Conservation (phyloP, 495 filamentous ascomycete genomes). For the Neurospora sp. region DNA sequence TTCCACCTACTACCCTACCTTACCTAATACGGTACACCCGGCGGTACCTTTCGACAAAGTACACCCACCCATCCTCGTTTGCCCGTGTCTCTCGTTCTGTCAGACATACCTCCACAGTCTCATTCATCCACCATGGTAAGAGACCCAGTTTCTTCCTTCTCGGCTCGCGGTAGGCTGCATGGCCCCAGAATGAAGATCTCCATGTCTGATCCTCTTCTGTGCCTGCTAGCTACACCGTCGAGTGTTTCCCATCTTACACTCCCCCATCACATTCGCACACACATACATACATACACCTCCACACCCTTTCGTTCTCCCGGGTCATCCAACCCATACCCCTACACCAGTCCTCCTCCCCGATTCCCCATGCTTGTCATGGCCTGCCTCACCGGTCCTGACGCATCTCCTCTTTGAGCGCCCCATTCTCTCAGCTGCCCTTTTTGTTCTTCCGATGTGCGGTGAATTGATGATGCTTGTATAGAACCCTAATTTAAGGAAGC, state of each 20-base stretch:
- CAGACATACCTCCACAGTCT: not conserved
- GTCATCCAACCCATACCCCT: constrained; percentile 21
- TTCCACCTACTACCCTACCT: constrained; percentile 4
- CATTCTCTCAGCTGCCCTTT: constrained; percentile 10
- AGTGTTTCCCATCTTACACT: constrained; percentile 2
- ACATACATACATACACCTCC: not conserved
- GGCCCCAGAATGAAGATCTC: constrained; percentile 10
- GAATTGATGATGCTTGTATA: constrained; percentile 38
- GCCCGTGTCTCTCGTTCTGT: constrained; percentile 19
- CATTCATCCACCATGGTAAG: constrained; percentile 35
- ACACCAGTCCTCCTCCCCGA: constrained; percentile 20
- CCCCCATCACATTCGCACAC: constrained; percentile 5
- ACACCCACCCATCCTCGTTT: constrained; percentile 14
- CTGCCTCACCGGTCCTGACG: constrained; percentile 21
- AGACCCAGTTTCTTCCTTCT: constrained; percentile 8
- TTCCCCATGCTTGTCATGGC: constrained; percentile 9
- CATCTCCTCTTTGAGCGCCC: constrained; percentile 7
- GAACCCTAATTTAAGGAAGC: constrained; percentile 40
- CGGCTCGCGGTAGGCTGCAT: constrained; percentile 25
- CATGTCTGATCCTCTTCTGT: constrained; percentile 9
- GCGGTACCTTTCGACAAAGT: constrained; percentile 14
- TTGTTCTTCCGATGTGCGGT: constrained; percentile 24
- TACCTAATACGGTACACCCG: constrained; percentile 14
- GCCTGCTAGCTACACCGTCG: constrained; percentile 6
- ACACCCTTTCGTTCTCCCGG: constrained; percentile 6